Evolutionary conservation across 2,329 filamentous ascomycete genomes (phyloP).

Genomic region (Talaromyces sp.): DNA sequence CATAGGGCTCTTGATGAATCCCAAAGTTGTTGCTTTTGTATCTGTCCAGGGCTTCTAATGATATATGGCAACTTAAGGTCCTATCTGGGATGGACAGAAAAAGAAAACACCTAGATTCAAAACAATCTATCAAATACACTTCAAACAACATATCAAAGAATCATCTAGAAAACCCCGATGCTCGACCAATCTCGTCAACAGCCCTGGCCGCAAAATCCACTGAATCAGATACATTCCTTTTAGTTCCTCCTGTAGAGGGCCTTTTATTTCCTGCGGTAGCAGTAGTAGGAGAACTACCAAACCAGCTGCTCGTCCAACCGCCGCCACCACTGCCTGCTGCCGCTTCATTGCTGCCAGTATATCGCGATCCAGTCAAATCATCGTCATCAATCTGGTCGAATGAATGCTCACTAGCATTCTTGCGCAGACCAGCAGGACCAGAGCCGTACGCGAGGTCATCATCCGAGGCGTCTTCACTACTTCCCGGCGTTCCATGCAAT

Average conservation of each 20-base stretch:
- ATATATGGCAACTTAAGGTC: no score
- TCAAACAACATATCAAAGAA: no score
- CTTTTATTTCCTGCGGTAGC: background rate
- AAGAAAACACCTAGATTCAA: no score
- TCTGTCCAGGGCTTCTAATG: no score
- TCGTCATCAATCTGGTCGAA: conserved; percentile 85
- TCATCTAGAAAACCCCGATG: conserved; percentile 14
- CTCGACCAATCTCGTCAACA: conserved; percentile 23
- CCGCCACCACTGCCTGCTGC: background rate
- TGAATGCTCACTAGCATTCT: conserved; percentile 79
- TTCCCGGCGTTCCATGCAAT: conserved; percentile 33
- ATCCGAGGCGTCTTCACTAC: conserved; percentile 22
- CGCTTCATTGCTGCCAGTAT: background rate
- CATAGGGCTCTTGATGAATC: no score
- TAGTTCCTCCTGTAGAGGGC: background rate
- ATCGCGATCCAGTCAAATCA: conserved; percentile 35
- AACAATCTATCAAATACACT: no score
- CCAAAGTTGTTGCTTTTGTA: no score
- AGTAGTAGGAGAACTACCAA: conserved; percentile 7
- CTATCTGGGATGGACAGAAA: no score
- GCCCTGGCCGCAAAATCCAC: conserved; percentile 27
- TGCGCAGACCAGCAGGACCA: conserved; percentile 49
- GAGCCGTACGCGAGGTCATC: conserved; percentile 39
- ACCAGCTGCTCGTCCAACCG: conserved; percentile 14
- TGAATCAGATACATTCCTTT: conserved; percentile 5